Percentiles rank a stretch among this genome's conserved stretches.
phyloP scores from a whole-genome alignment of 2,329 filamentous ascomycete species.

The Colletotrichum melonis region DNA sequence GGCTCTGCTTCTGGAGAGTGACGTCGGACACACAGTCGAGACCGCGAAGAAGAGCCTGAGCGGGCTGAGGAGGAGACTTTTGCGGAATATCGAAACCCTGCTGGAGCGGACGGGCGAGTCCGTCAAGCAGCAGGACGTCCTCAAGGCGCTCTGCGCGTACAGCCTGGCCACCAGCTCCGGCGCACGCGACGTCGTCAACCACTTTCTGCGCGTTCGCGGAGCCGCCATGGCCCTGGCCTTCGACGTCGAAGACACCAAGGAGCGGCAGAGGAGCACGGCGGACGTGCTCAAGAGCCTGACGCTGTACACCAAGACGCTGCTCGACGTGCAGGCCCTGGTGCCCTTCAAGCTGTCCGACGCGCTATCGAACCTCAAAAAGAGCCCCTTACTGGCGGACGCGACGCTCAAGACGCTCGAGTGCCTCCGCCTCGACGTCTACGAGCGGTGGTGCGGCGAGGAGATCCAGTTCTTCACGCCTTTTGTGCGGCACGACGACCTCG shows the following conservation, averaged over 20 bases:
- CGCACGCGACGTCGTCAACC: slow-evolving; percentile 79
- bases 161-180: slow-evolving; percentile 85
- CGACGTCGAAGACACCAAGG: slow-evolving; percentile 59
- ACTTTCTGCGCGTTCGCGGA: slow-evolving; percentile 80
- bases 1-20: slow-evolving; percentile 39
- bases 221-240: slow-evolving; percentile 75
- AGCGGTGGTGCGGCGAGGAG: slow-evolving; percentile 84
- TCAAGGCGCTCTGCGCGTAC: slow-evolving; percentile 84
- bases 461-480: slow-evolving; percentile 89
- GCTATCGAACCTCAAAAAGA: slow-evolving; percentile 74
- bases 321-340: slow-evolving; percentile 81
- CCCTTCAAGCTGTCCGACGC: slow-evolving; percentile 78
- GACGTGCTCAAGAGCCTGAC: slow-evolving; percentile 74
- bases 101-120: slow-evolving; percentile 71
- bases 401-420: slow-evolving; percentile 75
- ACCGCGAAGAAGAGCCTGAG: slow-evolving; percentile 72
- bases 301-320: slow-evolving; percentile 81
- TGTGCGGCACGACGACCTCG: slow-evolving; percentile 82
- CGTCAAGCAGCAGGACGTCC: slow-evolving; percentile 62
- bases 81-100: slow-evolving; percentile 76
- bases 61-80: slow-evolving; percentile 70
- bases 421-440: slow-evolving; percentile 81
- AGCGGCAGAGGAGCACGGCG: slow-evolving; percentile 50
- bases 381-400: slow-evolving; percentile 77
- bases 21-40: slow-evolving; percentile 59